phyloP scores from a whole-genome alignment of 805 yeast genomes.

The Zygosaccharomyces siamensis region DNA sequence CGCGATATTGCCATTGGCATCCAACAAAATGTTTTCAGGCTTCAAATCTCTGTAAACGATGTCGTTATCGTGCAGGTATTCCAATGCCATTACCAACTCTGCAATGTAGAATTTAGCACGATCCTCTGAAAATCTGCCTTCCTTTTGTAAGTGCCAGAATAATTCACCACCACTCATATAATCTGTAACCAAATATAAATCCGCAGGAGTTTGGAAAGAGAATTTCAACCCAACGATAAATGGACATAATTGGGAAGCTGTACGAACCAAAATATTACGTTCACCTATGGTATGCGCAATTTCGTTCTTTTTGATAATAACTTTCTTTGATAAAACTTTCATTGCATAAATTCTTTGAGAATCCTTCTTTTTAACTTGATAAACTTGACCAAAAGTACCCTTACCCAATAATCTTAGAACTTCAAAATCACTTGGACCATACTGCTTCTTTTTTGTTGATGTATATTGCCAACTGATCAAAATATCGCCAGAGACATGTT shows the following conservation, averaged over 20 bases:
- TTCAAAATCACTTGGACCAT: constrained; percentile 93
- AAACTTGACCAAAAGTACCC: constrained; percentile 97
- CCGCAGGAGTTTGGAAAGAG: constrained; percentile 92
- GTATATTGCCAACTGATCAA: constrained; percentile 71
- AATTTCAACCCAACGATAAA: constrained; percentile 94
- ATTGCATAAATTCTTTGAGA: constrained; percentile 91
- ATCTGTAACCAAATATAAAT: constrained; percentile 89
- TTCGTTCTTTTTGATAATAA: constrained; percentile 93
- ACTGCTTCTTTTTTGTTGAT: constrained; percentile 63
- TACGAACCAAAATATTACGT: constrained; percentile 87
- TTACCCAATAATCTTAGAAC: constrained; percentile 85
- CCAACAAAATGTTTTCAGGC: constrained; percentile 92
- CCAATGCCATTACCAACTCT: constrained; percentile 86
- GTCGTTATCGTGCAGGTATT: constrained; percentile 91
- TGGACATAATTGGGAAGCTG: constrained; percentile 83
- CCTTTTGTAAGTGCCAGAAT: constrained; percentile 95
- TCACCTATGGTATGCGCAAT: constrained; percentile 98
- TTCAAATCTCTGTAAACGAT: constrained; percentile 95
- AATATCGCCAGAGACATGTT: constrained; percentile 71
- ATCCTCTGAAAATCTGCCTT: constrained; percentile 88
- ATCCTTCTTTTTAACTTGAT: constrained; percentile 89
- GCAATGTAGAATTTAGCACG: constrained; percentile 97
- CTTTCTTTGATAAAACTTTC: constrained; percentile 93
- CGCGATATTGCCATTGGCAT: constrained; percentile 96
- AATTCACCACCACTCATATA: constrained; percentile 98